Conservation (phyloP, 106 monocot species). For the Xerophyta viscosa region DNA sequence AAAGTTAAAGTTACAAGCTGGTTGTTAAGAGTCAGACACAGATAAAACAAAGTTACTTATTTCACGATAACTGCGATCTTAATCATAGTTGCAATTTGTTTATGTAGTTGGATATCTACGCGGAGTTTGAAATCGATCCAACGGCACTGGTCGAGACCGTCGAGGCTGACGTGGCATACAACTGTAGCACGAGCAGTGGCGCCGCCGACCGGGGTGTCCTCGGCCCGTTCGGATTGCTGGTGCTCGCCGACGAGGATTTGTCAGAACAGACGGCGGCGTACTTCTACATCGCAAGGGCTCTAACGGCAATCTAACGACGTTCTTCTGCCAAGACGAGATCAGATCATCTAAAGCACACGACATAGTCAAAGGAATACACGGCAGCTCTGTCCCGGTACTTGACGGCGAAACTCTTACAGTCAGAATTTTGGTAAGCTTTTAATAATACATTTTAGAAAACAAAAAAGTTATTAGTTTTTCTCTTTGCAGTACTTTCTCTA, state of each 20-base stretch:
- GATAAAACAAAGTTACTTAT: too few species aligned
- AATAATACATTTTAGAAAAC: too few species aligned
- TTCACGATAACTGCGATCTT: too few species aligned
- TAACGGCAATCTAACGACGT: constrained; percentile 50
- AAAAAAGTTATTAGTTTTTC: too few species aligned
- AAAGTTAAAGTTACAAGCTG: too few species aligned
- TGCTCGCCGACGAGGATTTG: constrained; percentile 46
- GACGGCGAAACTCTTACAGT: constrained; percentile 53
- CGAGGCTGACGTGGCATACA: constrained; percentile 59
- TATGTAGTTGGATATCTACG: constrained; percentile 66
- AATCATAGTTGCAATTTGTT: too few species aligned
- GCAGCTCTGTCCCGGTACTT: constrained; percentile 58
- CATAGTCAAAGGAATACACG: constrained; percentile 55
- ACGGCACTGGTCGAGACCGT: constrained; percentile 16
- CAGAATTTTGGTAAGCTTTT: constrained; percentile 46
- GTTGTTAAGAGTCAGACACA: too few species aligned
- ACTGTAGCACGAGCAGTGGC: constrained; percentile 82
- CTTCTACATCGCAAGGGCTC: constrained; percentile 50
- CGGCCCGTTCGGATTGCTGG: constrained; percentile 82
- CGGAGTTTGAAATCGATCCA: constrained; percentile 49
- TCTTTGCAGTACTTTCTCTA: neutral
- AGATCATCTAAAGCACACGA: constrained; percentile 75
- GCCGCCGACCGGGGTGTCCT: constrained; percentile 47
- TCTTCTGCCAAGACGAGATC: constrained; percentile 77
- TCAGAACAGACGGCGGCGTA: constrained; percentile 78